Evolutionary conservation across 2,329 filamentous ascomycete species (phyloP).

Genomic region (Claviceps sp.): DNA sequence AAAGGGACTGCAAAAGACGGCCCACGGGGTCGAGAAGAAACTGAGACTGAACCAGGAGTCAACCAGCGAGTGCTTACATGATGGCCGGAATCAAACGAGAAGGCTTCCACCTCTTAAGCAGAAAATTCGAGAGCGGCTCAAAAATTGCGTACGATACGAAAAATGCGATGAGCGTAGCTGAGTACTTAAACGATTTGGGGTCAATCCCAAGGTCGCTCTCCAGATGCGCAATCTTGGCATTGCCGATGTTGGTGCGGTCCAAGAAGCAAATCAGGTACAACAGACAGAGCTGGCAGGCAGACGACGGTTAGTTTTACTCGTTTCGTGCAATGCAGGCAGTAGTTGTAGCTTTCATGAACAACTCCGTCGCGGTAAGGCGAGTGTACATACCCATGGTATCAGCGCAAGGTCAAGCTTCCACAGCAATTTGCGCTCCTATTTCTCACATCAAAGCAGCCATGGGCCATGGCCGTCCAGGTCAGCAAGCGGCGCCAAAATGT

Average conservation of each 20-base stretch:
- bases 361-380: too few relatives aligned
- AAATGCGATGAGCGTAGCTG: conserved; percentile 66
- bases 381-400: conserved; percentile 40
- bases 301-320: too few relatives aligned
- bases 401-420: conserved; percentile 48
- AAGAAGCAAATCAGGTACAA: conserved; percentile 65
- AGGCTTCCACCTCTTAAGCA: conserved; percentile 64
- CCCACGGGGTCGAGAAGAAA: background rate
- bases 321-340: too few relatives aligned
- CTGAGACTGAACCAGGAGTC: background rate
- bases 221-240: conserved; percentile 47
- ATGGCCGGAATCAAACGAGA: conserved; percentile 71
- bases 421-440: conserved; percentile 46
- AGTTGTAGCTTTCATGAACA: too few relatives aligned
- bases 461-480: background rate
- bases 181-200: conserved; percentile 50
- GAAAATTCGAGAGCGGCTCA: conserved; percentile 63
- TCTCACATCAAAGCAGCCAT: background rate
- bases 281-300: conserved; percentile 39
- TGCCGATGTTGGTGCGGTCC: conserved; percentile 65
- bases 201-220: conserved; percentile 33
- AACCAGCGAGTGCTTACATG: conserved; percentile 39
- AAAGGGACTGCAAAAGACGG: too few relatives aligned
- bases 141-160: conserved; percentile 76
- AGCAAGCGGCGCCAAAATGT: background rate